Base-by-base conservation (phyloP, 2,329 filamentous ascomycete genomes). In the Parastagonospora nodorum region DNA sequence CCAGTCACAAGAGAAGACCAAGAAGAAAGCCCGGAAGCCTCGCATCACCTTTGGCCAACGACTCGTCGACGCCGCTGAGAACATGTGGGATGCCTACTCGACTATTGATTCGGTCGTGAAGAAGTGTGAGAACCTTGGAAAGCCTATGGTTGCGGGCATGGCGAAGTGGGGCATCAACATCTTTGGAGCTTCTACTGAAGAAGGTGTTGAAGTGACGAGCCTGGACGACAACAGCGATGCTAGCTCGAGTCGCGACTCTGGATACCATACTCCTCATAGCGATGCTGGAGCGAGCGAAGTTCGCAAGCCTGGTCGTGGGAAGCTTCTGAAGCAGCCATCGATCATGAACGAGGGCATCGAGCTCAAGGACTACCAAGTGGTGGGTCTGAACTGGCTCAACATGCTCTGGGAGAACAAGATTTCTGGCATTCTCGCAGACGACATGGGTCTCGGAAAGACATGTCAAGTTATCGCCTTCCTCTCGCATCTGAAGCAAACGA, bases 391-490 rank as follows among this genome's bases (percentile, higher is more conserved):
- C 69, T 99, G 94, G 94, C 83, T 99, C 67, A 86, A 87, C 48
- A 76, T 97, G 39, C 81, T 99, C 11, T 96, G 91, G 76, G 82
- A 87, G 45, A 86, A 89, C 50, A 82, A 86, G 27, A 83, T 95
- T 44, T 93, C 90, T 39, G 93, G 92, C 56, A 97, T 99, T 49
- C 80, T 99, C 14, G 94, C 94, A 1, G 94, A 99, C 69, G 94
- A 99, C 69, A 99, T 99, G 94, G 94, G 90, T 44, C 66, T 85
- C 35, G 94, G 94, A 39, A 99, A 99, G 79, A 99, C 94, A 0
- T 97, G 92, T 64, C 93, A 99, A 67, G 91, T 97, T 55, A 96
- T 99, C 61, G 87, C 91, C 0, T 91, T 99, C 64, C 81, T 99
- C 39, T 89, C 91, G 12, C 88, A 96, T 63, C 79, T 99, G 24